A percentile compares a stretch with the other conserved stretches of the same genome.
These are phyloP conservation scores for Wickerhamia fluorescens DNA, from an alignment of 805 yeast species.

Conservation along the genomic window DNA sequence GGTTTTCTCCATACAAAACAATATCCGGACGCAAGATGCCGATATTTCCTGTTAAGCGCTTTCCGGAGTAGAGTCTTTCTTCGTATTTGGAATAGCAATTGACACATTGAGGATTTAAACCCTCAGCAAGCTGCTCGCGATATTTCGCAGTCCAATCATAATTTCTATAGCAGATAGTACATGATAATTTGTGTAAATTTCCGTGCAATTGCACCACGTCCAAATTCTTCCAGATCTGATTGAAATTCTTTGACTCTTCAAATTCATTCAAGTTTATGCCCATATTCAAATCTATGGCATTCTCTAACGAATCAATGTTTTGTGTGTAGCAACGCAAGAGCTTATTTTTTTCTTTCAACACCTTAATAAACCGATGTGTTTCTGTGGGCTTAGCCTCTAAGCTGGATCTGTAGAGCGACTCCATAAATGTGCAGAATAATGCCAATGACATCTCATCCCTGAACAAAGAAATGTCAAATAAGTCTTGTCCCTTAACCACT, in stretches of 20 bases:
- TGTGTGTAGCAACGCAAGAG: slow-evolving; percentile 87
- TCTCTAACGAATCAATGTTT: slow-evolving; percentile 86
- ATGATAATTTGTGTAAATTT: slow-evolving; percentile 65
- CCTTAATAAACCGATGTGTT: slow-evolving; percentile 70
- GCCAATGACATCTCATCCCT: slow-evolving; percentile 56
- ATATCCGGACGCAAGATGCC: slow-evolving; percentile 85
- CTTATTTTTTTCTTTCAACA: slow-evolving; percentile 53
- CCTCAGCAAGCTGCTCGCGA: slow-evolving; percentile 43
- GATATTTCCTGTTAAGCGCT: slow-evolving; percentile 59
- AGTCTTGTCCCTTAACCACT: slow-evolving; percentile 77
- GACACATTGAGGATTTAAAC: slow-evolving; percentile 73
- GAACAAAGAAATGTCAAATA: slow-evolving; percentile 82
- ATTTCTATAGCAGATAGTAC: slow-evolving; percentile 60
- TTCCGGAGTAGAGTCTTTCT: slow-evolving; percentile 59
- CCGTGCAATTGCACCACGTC: slow-evolving; percentile 92
- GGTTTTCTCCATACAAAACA: slow-evolving; percentile 90
- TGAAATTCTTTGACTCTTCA: slow-evolving; percentile 18
- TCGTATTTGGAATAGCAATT: slow-evolving; percentile 52
- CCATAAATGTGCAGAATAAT: slow-evolving; percentile 87
- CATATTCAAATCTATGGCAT: slow-evolving; percentile 52
- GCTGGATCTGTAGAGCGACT: slow-evolving; percentile 60
- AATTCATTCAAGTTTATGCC: slow-evolving; percentile 39
- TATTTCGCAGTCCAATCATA: slow-evolving; percentile 57
- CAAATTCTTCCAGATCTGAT: slow-evolving; percentile 49
- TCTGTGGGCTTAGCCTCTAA: slow-evolving; percentile 69